Conservation (phyloP, 139 green algal genomes). For the Coelastrella sp. region DNA sequence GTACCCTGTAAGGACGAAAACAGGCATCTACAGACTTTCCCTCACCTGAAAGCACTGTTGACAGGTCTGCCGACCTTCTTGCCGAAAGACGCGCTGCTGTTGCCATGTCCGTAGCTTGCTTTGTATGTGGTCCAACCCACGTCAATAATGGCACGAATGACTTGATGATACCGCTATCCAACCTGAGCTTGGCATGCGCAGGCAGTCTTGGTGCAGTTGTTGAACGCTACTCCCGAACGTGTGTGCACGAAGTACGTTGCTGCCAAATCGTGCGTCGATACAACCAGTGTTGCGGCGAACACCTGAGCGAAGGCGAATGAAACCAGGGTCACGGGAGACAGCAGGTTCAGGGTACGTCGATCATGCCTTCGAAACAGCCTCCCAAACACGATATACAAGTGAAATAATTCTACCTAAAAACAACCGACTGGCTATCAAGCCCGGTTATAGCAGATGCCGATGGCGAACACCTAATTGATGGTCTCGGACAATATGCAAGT, state of each 20-base stretch:
- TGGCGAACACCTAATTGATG: no score
- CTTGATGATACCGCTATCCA: neutral
- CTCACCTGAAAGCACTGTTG: neutral
- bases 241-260: neutral
- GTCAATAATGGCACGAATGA: neutral
- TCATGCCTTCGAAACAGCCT: no score
- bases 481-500: no score
- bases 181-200: neutral
- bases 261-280: no score
- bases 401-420: no score
- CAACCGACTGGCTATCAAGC: no score
- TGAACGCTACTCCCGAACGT: neutral
- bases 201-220: neutral
- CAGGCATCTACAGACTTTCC: neutral
- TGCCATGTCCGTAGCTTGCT: neutral
- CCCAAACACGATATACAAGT: no score
- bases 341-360: no score
- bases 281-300: no score
- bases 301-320: no score
- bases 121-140: neutral
- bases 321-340: no score
- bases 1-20: neutral
- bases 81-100: neutral
- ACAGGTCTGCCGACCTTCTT: neutral
- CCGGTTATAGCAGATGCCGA: no score